Evolutionary conservation across 305 asterid species (phyloP), one percentile per base, ranked within the genome.

Genomic region (Rubia occidens): DNA sequence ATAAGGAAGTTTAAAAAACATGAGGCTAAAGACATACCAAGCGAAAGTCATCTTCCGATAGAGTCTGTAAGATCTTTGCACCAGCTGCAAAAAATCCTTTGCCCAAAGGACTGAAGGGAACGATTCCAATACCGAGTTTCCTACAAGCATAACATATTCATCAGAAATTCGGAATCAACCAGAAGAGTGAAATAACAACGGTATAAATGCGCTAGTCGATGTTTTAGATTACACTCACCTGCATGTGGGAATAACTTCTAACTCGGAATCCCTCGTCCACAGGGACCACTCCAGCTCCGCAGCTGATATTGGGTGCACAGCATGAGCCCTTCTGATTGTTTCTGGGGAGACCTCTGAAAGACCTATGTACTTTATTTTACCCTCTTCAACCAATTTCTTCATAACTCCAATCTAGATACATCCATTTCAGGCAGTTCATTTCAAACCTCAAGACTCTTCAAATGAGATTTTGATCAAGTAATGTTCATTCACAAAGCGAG

Each of bases 251-350:
- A 90, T 78, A 61, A 90, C 76, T 73, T 85, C 84, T 21, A 77
- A 80, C 80, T 90, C 97, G 70, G 82, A 74, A 77, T 90, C 97
- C 76, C 97, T 86, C 2, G 95, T 69, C 97, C 95, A 88, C 81
- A 88, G 69, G 18, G 97, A 90, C 96, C 97, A 90, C 63, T 90
- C 97, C 8, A 80, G 81, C 79, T 90, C 95, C 66, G 86, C 86
- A 0, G 95, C 97, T 15, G 95, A 81, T 54, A 90, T 54, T 0
- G 95, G 97, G 76, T 88, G 96, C 72, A 90, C 86, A 53, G 86
- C 89, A 66, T 90, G 95, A 49, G 97, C 97, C 81, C 97, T 90
- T 71, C 95, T 84, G 68, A 90, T 86, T 60, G 96, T 87, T 8
- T 89, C 80, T 71, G 88, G 83, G 26, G 87, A 84, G 44, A 95